Conservation (phyloP, 1,284 basidiomycete genomes). For the Ustilago tritici region DNA sequence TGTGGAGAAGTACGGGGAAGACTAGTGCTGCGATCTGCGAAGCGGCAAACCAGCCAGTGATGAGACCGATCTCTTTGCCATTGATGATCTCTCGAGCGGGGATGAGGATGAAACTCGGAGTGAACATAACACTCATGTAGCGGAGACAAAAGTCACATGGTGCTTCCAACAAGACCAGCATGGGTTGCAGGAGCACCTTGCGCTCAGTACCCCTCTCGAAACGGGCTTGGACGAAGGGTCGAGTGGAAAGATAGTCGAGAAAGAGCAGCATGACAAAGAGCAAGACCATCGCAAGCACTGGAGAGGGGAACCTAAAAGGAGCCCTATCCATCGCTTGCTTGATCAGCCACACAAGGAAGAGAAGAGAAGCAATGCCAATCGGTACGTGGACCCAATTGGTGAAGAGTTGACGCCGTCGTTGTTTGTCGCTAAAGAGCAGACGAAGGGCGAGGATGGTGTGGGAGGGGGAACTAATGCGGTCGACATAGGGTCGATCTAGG, state of each 20-base stretch:
- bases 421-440: constrained; percentile 32
- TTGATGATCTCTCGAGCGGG: constrained; percentile 59
- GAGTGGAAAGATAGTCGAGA: constrained; percentile 50
- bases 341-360: constrained; percentile 49
- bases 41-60: constrained; percentile 58
- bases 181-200: constrained; percentile 20
- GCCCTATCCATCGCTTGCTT: constrained; percentile 54
- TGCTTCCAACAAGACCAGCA: constrained; percentile 46
- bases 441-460: constrained; percentile 30
- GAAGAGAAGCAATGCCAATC: constrained; percentile 45
- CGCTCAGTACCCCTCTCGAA: not conserved
- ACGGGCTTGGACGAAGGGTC: not conserved
- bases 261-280: constrained; percentile 47
- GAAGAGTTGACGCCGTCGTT: constrained; percentile 33
- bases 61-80: constrained; percentile 56
- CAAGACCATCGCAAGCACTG: constrained; percentile 55
- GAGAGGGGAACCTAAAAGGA: constrained; percentile 57
- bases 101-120: constrained; percentile 61
- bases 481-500: constrained; percentile 18
- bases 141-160: constrained; percentile 62
- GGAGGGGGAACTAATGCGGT: constrained; percentile 18
- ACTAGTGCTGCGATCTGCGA: constrained; percentile 52
- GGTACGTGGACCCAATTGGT: constrained; percentile 62
- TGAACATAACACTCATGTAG: constrained; percentile 65
- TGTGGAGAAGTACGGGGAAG: constrained; percentile 52